phyloP scores from a whole-genome alignment of 108 stramenopile species.

The Skeletonema potamos region DNA sequence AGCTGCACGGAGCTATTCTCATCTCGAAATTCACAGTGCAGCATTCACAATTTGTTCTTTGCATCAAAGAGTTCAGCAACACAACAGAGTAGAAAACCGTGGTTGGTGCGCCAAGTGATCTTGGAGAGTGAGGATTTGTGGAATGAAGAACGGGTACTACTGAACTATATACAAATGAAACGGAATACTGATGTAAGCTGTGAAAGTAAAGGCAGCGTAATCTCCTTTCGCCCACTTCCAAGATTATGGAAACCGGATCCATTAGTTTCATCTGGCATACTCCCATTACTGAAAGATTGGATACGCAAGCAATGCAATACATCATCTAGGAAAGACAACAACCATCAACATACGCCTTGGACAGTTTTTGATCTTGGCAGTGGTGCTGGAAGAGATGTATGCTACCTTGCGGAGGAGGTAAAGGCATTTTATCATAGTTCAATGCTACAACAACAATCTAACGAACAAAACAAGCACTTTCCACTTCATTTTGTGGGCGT shows the following conservation, averaged over 20 bases:
- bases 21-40: background rate
- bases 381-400: conserved; percentile 80
- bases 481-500: conserved; percentile 55
- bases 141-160: conserved; percentile 16
- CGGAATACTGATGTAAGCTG: background rate
- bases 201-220: background rate
- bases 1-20: conserved; percentile 4
- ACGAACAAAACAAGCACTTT: background rate
- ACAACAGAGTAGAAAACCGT: conserved; percentile 54
- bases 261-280: conserved; percentile 56
- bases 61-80: conserved; percentile 37
- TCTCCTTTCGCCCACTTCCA: conserved; percentile 35
- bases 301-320: background rate
- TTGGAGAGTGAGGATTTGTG: conserved; percentile 38
- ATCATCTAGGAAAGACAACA: background rate
- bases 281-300: conserved; percentile 50
- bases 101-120: conserved; percentile 53
- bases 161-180: background rate
- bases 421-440: conserved; percentile 28
- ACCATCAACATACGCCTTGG: background rate
- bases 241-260: conserved; percentile 83
- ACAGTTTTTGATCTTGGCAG: conserved; percentile 77
- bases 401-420: conserved; percentile 78
- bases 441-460: background rate
- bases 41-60: conserved; percentile 45